Percentiles rank a stretch among this genome's conserved stretches.
These are phyloP conservation scores for Alternaria triticimaculans DNA, from an alignment of 2,329 filamentous ascomycete species.

Conservation along the genomic window DNA sequence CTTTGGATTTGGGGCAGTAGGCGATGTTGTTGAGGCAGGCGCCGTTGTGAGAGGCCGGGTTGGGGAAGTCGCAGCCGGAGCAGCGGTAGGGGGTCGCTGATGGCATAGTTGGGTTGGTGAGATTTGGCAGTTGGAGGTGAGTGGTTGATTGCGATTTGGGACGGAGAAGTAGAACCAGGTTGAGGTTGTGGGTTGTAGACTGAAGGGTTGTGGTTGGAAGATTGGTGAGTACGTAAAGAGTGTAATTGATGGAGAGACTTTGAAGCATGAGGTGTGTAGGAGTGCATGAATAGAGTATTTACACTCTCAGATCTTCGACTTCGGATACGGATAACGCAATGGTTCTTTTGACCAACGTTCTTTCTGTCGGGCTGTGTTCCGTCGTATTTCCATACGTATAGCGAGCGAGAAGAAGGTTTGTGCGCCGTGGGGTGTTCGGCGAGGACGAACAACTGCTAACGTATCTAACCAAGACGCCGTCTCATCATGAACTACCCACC, in stretches of 20 bases:
- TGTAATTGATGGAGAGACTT: too few relatives aligned
- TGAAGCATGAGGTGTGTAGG: neutral
- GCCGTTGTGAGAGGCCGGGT: neutral
- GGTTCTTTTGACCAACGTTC: neutral
- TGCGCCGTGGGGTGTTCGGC: neutral
- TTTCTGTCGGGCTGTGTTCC: neutral
- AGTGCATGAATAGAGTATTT: too few relatives aligned
- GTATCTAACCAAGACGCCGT: neutral
- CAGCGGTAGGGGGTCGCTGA: neutral
- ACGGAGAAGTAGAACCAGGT: neutral
- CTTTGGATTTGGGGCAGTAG: constrained; percentile 1
- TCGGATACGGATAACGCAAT: neutral
- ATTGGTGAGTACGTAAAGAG: too few relatives aligned
- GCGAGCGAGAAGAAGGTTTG: neutral
- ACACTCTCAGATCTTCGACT: neutral
- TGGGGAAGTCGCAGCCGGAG: neutral
- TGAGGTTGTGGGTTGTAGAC: too few relatives aligned
- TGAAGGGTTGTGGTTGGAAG: too few relatives aligned
- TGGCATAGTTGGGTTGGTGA: neutral
- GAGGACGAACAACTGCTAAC: neutral
- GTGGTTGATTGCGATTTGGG: too few relatives aligned
- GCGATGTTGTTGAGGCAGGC: neutral
- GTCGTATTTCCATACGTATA: neutral
- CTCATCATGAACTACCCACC: neutral
- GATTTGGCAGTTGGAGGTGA: too few relatives aligned